Evolutionary conservation across 345 rosid species (phyloP).

Genomic region (Raphanus sativus): DNA sequence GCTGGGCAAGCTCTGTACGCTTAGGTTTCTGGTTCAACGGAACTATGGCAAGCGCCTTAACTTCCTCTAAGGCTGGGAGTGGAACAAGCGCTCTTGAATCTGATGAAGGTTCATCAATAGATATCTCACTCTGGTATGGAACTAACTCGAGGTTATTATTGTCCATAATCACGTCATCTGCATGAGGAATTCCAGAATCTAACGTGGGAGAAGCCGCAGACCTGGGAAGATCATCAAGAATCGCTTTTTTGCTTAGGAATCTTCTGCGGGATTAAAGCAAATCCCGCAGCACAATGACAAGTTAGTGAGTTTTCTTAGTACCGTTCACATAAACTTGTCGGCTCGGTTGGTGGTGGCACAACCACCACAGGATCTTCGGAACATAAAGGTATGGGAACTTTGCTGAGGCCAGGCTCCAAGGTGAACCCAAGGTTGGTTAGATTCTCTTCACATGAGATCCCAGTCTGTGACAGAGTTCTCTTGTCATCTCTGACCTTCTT

Average conservation of each 20-base stretch:
- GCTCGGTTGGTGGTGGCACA: constrained; percentile 17
- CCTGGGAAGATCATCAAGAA: constrained; percentile 51
- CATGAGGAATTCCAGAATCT: constrained; percentile 47
- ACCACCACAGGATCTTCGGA: constrained; percentile 46
- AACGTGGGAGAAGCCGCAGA: constrained; percentile 44
- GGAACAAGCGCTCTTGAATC: constrained; percentile 78
- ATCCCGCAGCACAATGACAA: constrained; percentile 23
- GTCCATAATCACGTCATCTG: constrained; percentile 43
- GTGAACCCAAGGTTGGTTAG: constrained; percentile 61
- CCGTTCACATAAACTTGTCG: constrained; percentile 48
- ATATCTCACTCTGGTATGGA: constrained; percentile 46
- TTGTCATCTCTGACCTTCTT: constrained; percentile 81
- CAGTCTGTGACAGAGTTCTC: constrained; percentile 67
- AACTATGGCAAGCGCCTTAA: constrained; percentile 62
- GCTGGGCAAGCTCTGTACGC: constrained; percentile 68
- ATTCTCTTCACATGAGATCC: constrained; percentile 63
- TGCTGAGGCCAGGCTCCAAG: constrained; percentile 59
- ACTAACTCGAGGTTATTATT: constrained; percentile 47
- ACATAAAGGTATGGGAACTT: constrained; percentile 44
- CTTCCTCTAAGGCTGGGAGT: constrained; percentile 50
- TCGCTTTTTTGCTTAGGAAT: constrained; percentile 41
- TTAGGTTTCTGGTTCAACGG: constrained; percentile 66
- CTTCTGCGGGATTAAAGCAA: constrained; percentile 38
- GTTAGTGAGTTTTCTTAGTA: constrained; percentile 37
- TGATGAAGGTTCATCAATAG: constrained; percentile 46